Evolutionary conservation across 176 grass and related monocot species (phyloP).

Genomic region (Raddia guianensis): DNA sequence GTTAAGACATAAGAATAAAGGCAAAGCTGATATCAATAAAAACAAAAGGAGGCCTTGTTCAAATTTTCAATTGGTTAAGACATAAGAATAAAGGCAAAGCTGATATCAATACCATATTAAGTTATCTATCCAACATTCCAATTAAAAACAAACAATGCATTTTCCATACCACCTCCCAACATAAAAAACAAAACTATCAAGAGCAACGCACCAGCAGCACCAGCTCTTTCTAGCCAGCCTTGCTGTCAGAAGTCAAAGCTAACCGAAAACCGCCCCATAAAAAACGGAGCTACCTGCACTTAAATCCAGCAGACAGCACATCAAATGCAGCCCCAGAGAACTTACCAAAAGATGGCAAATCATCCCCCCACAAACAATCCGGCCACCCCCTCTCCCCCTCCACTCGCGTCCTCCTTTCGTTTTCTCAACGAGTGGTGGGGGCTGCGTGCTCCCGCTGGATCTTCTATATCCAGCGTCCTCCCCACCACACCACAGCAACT

Average conservation of each 20-base stretch:
- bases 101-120: background rate
- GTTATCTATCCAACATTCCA: background rate
- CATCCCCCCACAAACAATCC: constrained; percentile 38
- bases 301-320: constrained; percentile 39
- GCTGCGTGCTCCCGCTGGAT: constrained; percentile 30
- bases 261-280: constrained; percentile 4
- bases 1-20: background rate
- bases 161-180: background rate
- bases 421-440: constrained; percentile 38
- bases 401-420: constrained; percentile 1
- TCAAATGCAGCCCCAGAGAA: constrained; percentile 26
- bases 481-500: background rate
- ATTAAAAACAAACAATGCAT: background rate
- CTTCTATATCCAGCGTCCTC: constrained; percentile 48
- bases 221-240: background rate
- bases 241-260: constrained; percentile 12
- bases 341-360: constrained; percentile 34
- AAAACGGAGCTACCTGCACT: constrained; percentile 19
- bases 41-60: background rate
- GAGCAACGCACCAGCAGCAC: background rate
- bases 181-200: background rate
- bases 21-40: background rate
- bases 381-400: background rate
- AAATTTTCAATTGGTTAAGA: background rate
- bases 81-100: no score